These are phyloP conservation scores for Gastrolobium bilobum DNA, from an alignment of 306 rosid genomes.

Conservation along the genomic window DNA sequence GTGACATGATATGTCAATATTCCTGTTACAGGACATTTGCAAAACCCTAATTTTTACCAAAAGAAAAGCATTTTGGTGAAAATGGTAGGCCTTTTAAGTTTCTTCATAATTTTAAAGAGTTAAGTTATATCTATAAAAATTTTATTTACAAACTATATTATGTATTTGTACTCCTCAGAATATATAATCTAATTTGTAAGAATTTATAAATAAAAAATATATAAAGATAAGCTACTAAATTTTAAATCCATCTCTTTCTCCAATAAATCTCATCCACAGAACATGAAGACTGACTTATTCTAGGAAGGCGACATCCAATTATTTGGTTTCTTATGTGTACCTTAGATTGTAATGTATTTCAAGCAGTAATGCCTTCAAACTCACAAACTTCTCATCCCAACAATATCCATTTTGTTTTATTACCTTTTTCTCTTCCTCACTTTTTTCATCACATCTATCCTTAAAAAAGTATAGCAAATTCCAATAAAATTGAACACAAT, in stretches of 20 bases:
- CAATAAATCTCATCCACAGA: conserved; percentile 72
- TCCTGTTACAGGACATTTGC: too few species aligned
- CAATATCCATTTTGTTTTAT: not conserved
- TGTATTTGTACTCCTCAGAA: too few species aligned
- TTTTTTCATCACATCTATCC: conserved; percentile 16
- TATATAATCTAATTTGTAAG: too few species aligned
- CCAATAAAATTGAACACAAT: too few species aligned
- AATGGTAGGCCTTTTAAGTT: conserved; percentile 67
- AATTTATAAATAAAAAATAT: too few species aligned
- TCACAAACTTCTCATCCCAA: conserved; percentile 26
- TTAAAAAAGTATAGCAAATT: not conserved
- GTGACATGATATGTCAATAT: too few species aligned
- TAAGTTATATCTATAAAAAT: too few species aligned
- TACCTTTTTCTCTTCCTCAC: not conserved
- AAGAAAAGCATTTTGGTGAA: conserved; percentile 45
- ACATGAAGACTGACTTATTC: conserved; percentile 57
- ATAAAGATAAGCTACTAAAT: too few species aligned
- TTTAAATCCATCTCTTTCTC: conserved; percentile 48
- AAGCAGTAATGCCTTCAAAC: not conserved
- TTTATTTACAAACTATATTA: too few species aligned
- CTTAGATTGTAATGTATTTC: conserved; percentile 25
- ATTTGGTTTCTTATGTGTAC: conserved; percentile 38
- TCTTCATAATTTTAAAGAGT: conserved; percentile 24
- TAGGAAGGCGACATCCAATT: conserved; percentile 48
- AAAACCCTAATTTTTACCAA: too few species aligned